Percentiles rank a stretch among this genome's conserved stretches.
Conservation (phyloP, 768 basidiomycete genomes). For the Termitomyces sp. region DNA sequence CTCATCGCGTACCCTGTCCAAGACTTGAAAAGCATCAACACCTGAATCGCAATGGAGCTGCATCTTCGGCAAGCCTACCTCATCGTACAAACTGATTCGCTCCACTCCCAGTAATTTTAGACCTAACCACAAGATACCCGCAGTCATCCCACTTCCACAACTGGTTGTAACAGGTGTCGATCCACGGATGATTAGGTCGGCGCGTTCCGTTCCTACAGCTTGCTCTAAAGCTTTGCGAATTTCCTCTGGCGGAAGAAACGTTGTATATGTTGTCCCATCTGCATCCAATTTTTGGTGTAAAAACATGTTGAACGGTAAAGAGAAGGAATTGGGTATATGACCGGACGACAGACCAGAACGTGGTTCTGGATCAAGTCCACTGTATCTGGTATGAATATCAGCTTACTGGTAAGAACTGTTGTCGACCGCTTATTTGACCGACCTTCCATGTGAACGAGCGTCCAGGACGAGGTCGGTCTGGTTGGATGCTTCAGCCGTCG, state of each 20-base stretch:
- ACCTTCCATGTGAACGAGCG: slow-evolving; percentile 83
- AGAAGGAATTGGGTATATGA: slow-evolving; percentile 85
- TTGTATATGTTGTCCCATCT: slow-evolving; percentile 48
- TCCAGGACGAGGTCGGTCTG: slow-evolving; percentile 75
- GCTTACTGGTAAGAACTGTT: background rate
- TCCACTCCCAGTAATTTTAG: slow-evolving; percentile 64
- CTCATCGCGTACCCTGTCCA: slow-evolving; percentile 94
- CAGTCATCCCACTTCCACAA: slow-evolving; percentile 99
- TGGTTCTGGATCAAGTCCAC: slow-evolving; percentile 83
- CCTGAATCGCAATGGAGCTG: background rate
- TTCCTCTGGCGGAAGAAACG: slow-evolving; percentile 51
- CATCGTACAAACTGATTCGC: slow-evolving; percentile 81
- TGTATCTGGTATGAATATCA: slow-evolving; percentile 46
- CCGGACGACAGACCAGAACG: slow-evolving; percentile 84
- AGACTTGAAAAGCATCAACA: slow-evolving; percentile 45
- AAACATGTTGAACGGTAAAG: slow-evolving; percentile 80
- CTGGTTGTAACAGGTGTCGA: slow-evolving; percentile 60
- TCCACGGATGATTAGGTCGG: slow-evolving; percentile 55
- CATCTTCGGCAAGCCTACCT: slow-evolving; percentile 46
- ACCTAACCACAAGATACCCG: slow-evolving; percentile 91
- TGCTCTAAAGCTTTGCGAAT: slow-evolving; percentile 55
- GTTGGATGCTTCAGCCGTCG: slow-evolving; percentile 33
- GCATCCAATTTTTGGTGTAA: slow-evolving; percentile 40
- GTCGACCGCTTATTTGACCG: slow-evolving; percentile 12
- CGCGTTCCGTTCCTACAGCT: slow-evolving; percentile 55